Evolutionary conservation across 257 asterid species (phyloP), one percentile per base, ranked within the genome.

Genomic region (Solanum microdontum): DNA sequence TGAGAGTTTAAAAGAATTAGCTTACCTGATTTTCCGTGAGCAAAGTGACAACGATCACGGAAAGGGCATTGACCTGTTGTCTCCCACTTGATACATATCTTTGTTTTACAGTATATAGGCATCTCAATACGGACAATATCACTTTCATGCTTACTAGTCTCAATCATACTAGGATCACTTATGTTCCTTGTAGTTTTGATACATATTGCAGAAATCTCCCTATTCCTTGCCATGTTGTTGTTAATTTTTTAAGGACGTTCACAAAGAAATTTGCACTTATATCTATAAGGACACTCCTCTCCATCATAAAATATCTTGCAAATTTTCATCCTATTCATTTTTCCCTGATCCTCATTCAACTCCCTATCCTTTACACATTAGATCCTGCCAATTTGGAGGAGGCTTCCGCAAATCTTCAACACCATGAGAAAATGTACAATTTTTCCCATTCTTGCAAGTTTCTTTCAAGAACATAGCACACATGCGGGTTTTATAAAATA

Each of bases 261-360:
- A 11, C 94, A 98, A 12, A 96, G 87, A 89, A 94, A 96, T 89
- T 90, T 94, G 40, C 98, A 96, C 89, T 40, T 94, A 5, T 93
- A 98, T 15, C 99, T 98, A 76, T 95, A 96, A 0, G 98, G 97
- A 79, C 98, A 96, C 87, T 93, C 98, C 40, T 94, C 99, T 1
- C 98, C 98, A 77, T 91, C 93, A 89, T 89, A 92, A 84, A 88
- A 96, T 17, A 92, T 91, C 90, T 94, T 96, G 82, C 98, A 95
- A 45, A 96, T 89, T 87, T 94, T 96, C 96, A 93, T 51, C 62
- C 9, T 91, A 43, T 93, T 94, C 23, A 89, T 90, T 88, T 90
- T 84, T 33, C 91, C 91, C 43, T 90, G 97, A 89, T 96, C 97
- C 87, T 94, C 96, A 24, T 87, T 90, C 93, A 92, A 90, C n/a